Base-by-base conservation (phyloP, 768 basidiomycete species). In the Suillus lakei region DNA sequence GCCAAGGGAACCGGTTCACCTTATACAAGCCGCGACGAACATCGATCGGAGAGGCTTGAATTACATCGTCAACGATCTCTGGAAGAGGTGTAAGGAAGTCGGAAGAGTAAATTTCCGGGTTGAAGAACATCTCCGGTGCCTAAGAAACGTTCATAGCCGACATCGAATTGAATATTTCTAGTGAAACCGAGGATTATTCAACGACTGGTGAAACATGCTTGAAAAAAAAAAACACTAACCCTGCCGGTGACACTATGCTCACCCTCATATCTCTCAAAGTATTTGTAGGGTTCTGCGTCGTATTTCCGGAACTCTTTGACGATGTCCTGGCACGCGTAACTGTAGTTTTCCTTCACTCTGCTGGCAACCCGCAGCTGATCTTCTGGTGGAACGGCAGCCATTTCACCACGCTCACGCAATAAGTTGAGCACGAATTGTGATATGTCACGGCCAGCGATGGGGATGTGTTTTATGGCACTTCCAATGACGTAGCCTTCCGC, bases 401-500 rank as follows among this genome's bases (percentile, higher is more conserved):
- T 93, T 81, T 99, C 97, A 9, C 96, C 95, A 54, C 98, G 90
- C 80, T 99, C 97, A 69, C 98, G 88, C 82, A 99, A 86, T 55
- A 99, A 83, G 74, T 96, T 97, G 70, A 98, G 88, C 41, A 99
- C 97, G 75, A 99, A 99, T 73, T 94, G 91, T 12, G 95, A 88
- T 79, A 99, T 98, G 77, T 99, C 97, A 68, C 97, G 92, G 15
- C 98, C 98, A 38, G 97, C 98, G 72, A 99, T 97, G 59, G 98
- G 98, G 73, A 99, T 96, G 74, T 98, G 95, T 79, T 98, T 98
- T 86, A 99, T 98, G 1, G 96, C 93, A 71, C 94, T 96, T 28
- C 98, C 98, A 73, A 99, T 98, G 70, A 99, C 98, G 77, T 99
- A 99, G 53, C 98, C 98, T 74, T 99, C 98, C 30, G 97, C 97